phyloP scores from a whole-genome alignment of 306 rosid species.

The Begonia masoniana region DNA sequence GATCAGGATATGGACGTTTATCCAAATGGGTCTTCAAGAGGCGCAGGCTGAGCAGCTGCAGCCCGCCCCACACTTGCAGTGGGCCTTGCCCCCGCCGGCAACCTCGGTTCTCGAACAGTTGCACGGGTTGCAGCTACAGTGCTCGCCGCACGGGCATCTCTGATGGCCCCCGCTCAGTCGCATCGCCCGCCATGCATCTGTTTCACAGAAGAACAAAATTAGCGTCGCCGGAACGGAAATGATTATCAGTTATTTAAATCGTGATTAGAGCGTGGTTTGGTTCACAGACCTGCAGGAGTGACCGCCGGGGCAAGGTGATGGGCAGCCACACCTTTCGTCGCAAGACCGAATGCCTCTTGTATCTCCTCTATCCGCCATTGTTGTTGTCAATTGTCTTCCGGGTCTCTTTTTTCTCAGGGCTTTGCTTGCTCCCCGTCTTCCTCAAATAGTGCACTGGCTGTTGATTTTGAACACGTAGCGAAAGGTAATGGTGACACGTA shows the following conservation, averaged over 20 bases:
- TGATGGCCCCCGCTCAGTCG: not conserved
- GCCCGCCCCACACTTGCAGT: not conserved
- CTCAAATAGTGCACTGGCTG: not conserved
- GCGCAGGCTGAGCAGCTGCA: constrained; percentile 1
- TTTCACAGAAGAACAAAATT: not conserved
- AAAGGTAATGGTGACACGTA: not conserved
- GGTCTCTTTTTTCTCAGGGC: not conserved
- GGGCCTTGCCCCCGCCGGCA: not conserved
- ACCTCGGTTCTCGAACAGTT: not conserved
- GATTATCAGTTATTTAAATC: too few species aligned
- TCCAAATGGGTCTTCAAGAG: not conserved
- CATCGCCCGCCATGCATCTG: not conserved
- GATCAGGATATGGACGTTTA: too few species aligned
- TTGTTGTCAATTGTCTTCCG: not conserved
- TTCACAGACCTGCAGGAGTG: constrained; percentile 3
- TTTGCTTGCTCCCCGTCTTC: not conserved
- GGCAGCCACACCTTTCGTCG: constrained; percentile 19
- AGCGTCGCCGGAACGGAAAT: too few species aligned
- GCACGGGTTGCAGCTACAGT: constrained; percentile 2
- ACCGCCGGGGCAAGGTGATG: constrained; percentile 18
- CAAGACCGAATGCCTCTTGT: constrained; percentile 3
- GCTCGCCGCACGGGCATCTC: constrained; percentile 2
- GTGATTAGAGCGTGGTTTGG: not conserved
- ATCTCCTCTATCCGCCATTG: constrained; percentile 3
- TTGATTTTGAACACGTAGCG: too few species aligned